A percentile compares a stretch with the other conserved stretches of the same genome.
Evolutionary conservation across 2,329 filamentous ascomycete genomes (phyloP).

Genomic region (Cordyceps fumosorosea): DNA sequence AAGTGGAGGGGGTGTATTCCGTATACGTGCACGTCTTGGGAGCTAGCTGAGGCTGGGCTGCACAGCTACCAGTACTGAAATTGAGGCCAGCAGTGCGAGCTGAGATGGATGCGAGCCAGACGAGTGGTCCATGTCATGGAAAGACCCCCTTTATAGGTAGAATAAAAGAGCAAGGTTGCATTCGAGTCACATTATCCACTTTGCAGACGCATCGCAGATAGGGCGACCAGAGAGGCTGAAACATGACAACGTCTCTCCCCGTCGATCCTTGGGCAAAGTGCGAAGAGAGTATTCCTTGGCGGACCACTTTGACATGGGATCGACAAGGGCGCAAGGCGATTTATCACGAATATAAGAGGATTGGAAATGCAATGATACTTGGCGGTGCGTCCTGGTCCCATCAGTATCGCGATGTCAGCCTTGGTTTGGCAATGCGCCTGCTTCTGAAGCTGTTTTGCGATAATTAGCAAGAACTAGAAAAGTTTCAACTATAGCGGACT

Average conservation of each 20-base stretch:
- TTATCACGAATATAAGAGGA: neutral
- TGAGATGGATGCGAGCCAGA: neutral
- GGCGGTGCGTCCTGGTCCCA: too few relatives aligned
- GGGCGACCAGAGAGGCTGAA: neutral
- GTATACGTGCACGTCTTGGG: neutral
- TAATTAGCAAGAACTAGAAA: neutral
- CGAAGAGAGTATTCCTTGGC: neutral
- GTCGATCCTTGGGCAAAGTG: neutral
- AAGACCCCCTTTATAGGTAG: neutral
- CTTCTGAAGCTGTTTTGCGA: neutral
- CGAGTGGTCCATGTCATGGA: neutral
- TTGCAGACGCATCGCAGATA: neutral
- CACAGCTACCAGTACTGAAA: neutral
- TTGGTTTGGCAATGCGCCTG: neutral
- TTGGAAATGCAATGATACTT: neutral
- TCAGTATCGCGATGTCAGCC: neutral
- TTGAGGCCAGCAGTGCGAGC: slow-evolving; percentile 7
- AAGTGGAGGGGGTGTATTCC: neutral
- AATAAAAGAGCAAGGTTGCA: neutral
- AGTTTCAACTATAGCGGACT: neutral
- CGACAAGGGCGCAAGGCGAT: neutral
- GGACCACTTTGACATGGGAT: neutral
- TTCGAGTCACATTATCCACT: neutral
- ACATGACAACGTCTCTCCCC: neutral
- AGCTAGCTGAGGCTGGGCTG: neutral